Evolutionary conservation across 176 grass and related monocot species (phyloP).

Genomic region (Rhynchospora breviuscula): DNA sequence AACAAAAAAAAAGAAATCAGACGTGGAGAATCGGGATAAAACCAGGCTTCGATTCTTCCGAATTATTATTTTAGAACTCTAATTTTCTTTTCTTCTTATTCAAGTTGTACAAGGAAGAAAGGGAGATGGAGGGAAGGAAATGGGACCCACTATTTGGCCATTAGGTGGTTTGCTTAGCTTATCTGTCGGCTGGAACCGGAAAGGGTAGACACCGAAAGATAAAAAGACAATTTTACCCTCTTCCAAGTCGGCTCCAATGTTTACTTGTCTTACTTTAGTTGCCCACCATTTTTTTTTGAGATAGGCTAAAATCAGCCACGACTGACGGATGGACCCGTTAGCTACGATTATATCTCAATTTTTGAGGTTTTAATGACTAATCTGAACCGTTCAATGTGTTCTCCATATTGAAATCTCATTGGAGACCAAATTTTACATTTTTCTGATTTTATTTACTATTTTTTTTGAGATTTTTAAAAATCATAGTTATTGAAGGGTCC

Average conservation of each 20-base stretch:
- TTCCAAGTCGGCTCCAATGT: not conserved
- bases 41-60: not conserved
- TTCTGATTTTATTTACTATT: too few species aligned
- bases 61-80: not conserved
- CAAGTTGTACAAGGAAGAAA: not conserved
- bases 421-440: too few species aligned
- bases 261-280: not conserved
- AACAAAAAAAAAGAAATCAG: not conserved
- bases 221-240: conserved; percentile 6
- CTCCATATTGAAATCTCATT: too few species aligned
- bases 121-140: not conserved
- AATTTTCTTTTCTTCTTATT: not conserved
- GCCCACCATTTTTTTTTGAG: not conserved
- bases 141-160: not conserved
- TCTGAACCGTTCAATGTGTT: too few species aligned
- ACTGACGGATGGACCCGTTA: too few species aligned
- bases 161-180: conserved; percentile 7
- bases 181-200: not conserved
- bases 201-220: not conserved
- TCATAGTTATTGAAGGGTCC: too few species aligned
- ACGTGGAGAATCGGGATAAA: not conserved
- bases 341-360: too few species aligned
- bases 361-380: too few species aligned
- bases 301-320: too few species aligned
- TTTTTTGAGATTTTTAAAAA: too few species aligned